phyloP scores from a whole-genome alignment of 2,329 filamentous ascomycete species.

The Sphaerulina musiva region DNA sequence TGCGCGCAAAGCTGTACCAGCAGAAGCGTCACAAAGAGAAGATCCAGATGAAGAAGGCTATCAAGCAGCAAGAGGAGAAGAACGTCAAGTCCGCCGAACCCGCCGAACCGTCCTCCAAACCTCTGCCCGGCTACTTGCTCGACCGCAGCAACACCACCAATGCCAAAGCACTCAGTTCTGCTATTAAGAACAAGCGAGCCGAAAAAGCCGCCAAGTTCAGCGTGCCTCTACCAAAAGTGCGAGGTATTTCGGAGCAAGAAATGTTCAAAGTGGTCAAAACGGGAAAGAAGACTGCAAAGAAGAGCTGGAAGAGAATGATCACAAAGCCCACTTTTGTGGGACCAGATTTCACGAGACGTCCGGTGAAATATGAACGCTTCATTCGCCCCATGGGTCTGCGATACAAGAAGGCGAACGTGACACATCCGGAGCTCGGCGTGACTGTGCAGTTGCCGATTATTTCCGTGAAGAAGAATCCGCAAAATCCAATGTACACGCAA shows the following conservation, averaged over 20 bases:
- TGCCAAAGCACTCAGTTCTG: conserved; percentile 68
- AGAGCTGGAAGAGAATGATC: conserved; percentile 66
- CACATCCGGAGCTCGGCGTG: conserved; percentile 71
- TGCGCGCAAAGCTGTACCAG: conserved; percentile 87
- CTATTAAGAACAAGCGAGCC: conserved; percentile 90
- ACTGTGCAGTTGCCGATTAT: conserved; percentile 70
- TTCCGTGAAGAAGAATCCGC: conserved; percentile 73
- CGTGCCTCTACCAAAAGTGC: conserved; percentile 88
- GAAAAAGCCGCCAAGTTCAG: conserved; percentile 92
- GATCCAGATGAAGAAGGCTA: conserved; percentile 93
- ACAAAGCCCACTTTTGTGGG: conserved; percentile 81
- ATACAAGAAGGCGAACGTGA: conserved; percentile 67
- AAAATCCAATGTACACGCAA: conserved; percentile 86
- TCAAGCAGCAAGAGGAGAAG: conserved; percentile 91
- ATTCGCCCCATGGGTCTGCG: conserved; percentile 66
- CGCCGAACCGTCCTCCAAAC: conserved; percentile 70
- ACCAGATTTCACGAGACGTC: conserved; percentile 77
- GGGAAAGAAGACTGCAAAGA: conserved; percentile 88
- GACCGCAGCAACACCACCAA: conserved; percentile 67
- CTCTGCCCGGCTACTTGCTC: conserved; percentile 86
- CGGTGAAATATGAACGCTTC: conserved; percentile 56
- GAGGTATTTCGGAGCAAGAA: conserved; percentile 89
- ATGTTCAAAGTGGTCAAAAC: conserved; percentile 97
- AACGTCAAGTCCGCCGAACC: conserved; percentile 82
- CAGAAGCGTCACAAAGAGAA: conserved; percentile 95